Evolutionary conservation across 352 stramenopile species (phyloP).

Genomic region (Globisporangium radiosum): DNA sequence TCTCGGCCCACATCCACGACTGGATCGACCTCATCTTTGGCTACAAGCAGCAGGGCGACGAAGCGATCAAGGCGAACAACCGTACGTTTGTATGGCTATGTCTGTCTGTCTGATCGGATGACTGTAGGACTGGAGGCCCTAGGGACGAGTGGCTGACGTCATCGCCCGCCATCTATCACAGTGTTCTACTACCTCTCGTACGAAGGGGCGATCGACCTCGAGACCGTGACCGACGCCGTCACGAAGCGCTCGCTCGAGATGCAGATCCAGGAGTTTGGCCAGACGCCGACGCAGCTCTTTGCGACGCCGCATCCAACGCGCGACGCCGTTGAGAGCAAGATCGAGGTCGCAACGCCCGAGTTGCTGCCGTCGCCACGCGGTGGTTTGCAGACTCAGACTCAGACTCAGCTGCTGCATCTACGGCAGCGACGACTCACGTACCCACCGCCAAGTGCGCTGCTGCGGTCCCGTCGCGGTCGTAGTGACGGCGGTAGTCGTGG

Average conservation of each 20-base stretch:
- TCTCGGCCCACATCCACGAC: constrained; percentile 91
- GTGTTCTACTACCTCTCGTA: constrained; percentile 89
- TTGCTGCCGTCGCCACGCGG: constrained; percentile 30
- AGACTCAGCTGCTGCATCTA: constrained; percentile 2
- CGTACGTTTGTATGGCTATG: constrained; percentile 25
- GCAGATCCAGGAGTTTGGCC: constrained; percentile 92
- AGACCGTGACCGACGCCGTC: constrained; percentile 85
- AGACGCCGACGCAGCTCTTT: constrained; percentile 82
- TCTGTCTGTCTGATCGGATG: background rate
- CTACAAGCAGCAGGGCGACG: constrained; percentile 92
- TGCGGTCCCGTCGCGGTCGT: background rate
- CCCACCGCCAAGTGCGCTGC: constrained; percentile 4
- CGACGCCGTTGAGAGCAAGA: constrained; percentile 42
- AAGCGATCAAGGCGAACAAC: constrained; percentile 73
- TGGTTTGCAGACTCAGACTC: constrained; percentile 6
- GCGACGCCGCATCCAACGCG: constrained; percentile 52
- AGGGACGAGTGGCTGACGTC: too few species aligned
- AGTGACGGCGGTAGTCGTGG: constrained; percentile 1
- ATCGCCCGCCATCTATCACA: constrained; percentile 12
- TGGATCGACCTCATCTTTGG: constrained; percentile 99
- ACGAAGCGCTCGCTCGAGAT: constrained; percentile 92
- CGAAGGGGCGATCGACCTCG: constrained; percentile 79
- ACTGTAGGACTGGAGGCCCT: too few species aligned
- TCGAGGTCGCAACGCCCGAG: constrained; percentile 46
- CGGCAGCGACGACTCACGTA: constrained; percentile 13